These are phyloP conservation scores for Trichoderma afroharzianum DNA, from an alignment of 2,329 filamentous ascomycete species.

Conservation along the genomic window DNA sequence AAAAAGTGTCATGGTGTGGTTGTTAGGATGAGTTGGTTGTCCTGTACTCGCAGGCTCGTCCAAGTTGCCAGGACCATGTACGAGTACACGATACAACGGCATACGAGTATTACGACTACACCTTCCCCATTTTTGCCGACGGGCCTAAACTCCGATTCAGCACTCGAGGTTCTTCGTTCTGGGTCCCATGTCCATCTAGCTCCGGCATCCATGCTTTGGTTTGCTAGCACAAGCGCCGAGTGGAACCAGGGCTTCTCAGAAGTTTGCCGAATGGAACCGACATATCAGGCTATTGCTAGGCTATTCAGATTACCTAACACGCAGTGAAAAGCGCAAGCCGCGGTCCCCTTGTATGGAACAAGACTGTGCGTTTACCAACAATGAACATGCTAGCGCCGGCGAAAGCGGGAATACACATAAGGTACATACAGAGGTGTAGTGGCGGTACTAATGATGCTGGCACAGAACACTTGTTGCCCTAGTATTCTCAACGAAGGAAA, in stretches of 20 bases:
- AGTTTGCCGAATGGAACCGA: slow-evolving; percentile 16
- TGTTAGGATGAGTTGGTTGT: neutral
- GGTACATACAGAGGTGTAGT: neutral
- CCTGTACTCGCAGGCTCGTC: neutral
- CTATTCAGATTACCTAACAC: slow-evolving; percentile 1
- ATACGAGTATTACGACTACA: neutral
- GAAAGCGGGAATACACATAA: slow-evolving; percentile 13
- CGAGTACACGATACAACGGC: neutral
- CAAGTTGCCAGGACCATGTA: neutral
- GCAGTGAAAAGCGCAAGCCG: neutral
- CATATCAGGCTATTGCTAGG: slow-evolving; percentile 7
- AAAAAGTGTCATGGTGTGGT: neutral
- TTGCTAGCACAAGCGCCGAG: slow-evolving; percentile 15
- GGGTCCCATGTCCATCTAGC: neutral
- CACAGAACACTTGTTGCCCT: neutral
- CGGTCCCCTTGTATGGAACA: neutral
- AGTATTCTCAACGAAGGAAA: neutral
- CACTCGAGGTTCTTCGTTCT: slow-evolving; percentile 1
- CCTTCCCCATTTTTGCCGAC: slow-evolving; percentile 15
- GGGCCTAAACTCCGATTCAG: slow-evolving; percentile 14
- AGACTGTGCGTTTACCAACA: neutral
- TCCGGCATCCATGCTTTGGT: slow-evolving; percentile 10
- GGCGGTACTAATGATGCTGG: neutral
- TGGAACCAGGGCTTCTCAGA: slow-evolving; percentile 6
- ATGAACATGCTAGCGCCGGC: slow-evolving; percentile 11